Evolutionary conservation across 305 asterid species (phyloP), one percentile per base, ranked within the genome.

Genomic region (Fraxinus latifolia): DNA sequence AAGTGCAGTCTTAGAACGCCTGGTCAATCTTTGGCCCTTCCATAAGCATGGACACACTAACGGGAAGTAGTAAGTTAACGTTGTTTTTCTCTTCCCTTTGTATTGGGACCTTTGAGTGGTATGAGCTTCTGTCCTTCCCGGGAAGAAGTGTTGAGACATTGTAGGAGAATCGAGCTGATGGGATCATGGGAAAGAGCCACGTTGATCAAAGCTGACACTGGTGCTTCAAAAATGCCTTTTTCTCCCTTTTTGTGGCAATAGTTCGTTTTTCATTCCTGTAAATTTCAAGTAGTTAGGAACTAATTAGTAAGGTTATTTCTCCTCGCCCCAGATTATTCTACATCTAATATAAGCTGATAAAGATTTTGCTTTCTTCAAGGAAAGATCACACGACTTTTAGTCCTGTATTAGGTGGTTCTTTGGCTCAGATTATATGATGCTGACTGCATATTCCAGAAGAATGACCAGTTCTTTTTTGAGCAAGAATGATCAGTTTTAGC

Each of bases 1-100:
- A 82, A 92, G 97, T 60, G 99, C 99, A 1, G 98, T 96, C 60
- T 83, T 96, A 76, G 98, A 96, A 84, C 98, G 98, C 71, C 95
- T 96, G 1, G 98, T 89, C 50, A 92, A 95, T 83, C 90, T 95
- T 9, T 95, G 98, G 99, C 98, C 98, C 81, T 95, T 95, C 86
- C 84, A 93, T 91, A 90, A 91, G 89, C 88, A 91, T 83, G 88
- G 87, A 33, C 87, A 83, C 81, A 15, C 89, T 27, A 88, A 89
- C 7, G 91, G 88, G 9, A 89, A 88, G 84, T 91, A 82, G 82
- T 33, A 27, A 53, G 82, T 47, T 42, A 7, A 1, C 1, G 62
- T 67, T 31, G 23, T 73, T 32, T 1, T 79, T 29, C 11, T 47
- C 39, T 44, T 4, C 73, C 34, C 31, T 67, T 70, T 70, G 23